These are phyloP conservation scores for Mortierella sp. DNA, from an alignment of 371 early-diverging fungal genomes.

Conservation along the genomic window DNA sequence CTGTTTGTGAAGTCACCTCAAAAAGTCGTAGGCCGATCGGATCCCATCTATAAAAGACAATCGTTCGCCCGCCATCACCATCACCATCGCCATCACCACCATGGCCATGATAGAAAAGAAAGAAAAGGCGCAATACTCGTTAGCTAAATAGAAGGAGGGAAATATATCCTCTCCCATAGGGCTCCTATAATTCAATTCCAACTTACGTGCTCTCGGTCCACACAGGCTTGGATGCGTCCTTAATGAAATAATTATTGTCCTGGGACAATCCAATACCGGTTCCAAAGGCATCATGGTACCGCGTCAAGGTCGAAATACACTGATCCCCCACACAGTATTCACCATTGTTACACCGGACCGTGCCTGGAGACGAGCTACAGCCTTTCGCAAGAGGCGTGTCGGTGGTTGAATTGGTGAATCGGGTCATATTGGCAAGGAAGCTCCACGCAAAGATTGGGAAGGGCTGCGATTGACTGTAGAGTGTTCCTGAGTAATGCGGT, in stretches of 20 bases:
- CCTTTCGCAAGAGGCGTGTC: constrained; percentile 17
- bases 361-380: constrained; percentile 17
- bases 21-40: constrained; percentile 67
- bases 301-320: constrained; percentile 65
- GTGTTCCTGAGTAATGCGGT: constrained; percentile 43
- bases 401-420: constrained; percentile 34
- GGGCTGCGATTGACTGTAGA: constrained; percentile 51
- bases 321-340: constrained; percentile 64
- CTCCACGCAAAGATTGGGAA: constrained; percentile 55
- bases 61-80: neutral
- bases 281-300: constrained; percentile 80
- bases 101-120: too few relatives aligned
- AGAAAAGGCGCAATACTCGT: neutral
- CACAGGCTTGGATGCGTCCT: constrained; percentile 68
- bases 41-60: constrained; percentile 58
- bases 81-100: too few relatives aligned
- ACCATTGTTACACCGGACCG: constrained; percentile 44
- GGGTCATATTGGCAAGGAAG: constrained; percentile 67
- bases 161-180: too few relatives aligned
- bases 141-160: neutral
- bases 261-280: constrained; percentile 74
- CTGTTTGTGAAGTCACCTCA: constrained; percentile 59
- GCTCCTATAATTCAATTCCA: too few relatives aligned
- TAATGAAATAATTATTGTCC: constrained; percentile 59
- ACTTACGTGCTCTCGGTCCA: constrained; percentile 82